A percentile compares a stretch with the other conserved stretches of the same genome.
These are phyloP conservation scores for Ophiosphaerella herpotricha DNA, from an alignment of 2,329 filamentous ascomycete genomes.

Conservation along the genomic window DNA sequence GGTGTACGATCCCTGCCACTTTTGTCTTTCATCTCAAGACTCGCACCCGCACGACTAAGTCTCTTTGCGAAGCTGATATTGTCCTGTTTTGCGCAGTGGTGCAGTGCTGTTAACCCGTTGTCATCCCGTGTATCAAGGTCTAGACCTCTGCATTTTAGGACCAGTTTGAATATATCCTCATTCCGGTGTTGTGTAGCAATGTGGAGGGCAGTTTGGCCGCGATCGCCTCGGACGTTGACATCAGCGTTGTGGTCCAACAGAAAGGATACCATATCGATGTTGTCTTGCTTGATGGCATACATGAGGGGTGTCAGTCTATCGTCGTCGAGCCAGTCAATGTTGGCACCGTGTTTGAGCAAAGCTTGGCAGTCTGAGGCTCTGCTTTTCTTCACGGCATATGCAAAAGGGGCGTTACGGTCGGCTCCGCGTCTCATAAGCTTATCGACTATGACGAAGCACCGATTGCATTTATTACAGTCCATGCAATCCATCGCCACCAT, in stretches of 20 bases:
- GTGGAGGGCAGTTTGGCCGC: neutral
- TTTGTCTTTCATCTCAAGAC: neutral
- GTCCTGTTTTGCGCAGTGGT: neutral
- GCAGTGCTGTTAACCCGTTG: neutral
- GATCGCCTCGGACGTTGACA: neutral
- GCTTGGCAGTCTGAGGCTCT: neutral
- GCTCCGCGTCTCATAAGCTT: neutral
- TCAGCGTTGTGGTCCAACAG: neutral
- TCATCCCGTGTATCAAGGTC: neutral
- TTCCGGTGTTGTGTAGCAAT: neutral
- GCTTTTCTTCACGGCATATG: neutral
- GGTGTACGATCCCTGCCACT: neutral
- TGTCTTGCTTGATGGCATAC: neutral
- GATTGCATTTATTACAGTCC: neutral
- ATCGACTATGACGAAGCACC: neutral
- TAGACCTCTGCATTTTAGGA: neutral
- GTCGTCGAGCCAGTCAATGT: neutral
- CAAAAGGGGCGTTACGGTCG: neutral
- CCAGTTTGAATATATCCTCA: neutral
- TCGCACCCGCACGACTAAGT: neutral
- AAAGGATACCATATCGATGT: neutral
- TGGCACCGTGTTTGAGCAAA: neutral
- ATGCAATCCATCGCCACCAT: neutral
- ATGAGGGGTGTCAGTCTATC: neutral
- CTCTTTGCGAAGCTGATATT: neutral